Conservation (phyloP, 768 basidiomycete species). For the Suillus sp. region DNA sequence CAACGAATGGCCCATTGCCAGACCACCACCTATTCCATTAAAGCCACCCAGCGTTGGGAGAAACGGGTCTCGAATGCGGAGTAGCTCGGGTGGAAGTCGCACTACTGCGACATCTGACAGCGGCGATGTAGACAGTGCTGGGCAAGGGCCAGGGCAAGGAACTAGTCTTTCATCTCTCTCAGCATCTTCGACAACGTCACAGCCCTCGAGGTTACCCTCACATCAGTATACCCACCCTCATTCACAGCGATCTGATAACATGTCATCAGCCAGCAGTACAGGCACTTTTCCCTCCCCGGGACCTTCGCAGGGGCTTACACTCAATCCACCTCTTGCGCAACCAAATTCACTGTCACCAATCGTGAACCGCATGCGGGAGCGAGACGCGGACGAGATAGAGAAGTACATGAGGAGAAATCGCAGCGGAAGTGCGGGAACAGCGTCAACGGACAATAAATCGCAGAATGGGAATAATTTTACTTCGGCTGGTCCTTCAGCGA, state of each 20-base stretch:
- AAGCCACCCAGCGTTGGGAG: constrained; percentile 42
- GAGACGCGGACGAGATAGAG: constrained; percentile 86
- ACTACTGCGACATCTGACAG: constrained; percentile 78
- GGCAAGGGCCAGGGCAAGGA: constrained; percentile 41
- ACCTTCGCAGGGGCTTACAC: constrained; percentile 37
- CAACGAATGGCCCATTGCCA: constrained; percentile 53
- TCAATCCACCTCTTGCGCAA: constrained; percentile 36
- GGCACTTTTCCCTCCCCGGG: constrained; percentile 39
- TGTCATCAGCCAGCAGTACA: constrained; percentile 37
- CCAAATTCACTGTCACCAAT: constrained; percentile 70
- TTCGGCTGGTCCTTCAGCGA: constrained; percentile 52
- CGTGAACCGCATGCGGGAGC: constrained; percentile 77
- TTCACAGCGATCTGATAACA: constrained; percentile 38
- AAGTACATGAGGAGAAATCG: constrained; percentile 82
- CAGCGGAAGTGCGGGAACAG: constrained; percentile 75
- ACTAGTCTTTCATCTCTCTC: constrained; percentile 56
- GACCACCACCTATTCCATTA: constrained; percentile 49
- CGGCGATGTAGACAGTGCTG: constrained; percentile 57
- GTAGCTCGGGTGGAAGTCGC: constrained; percentile 79
- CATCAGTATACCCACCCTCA: constrained; percentile 43
- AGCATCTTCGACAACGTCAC: constrained; percentile 64
- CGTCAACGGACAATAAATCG: constrained; percentile 72
- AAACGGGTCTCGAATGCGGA: constrained; percentile 61
- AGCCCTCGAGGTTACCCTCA: constrained; percentile 42
- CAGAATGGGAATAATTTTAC: constrained; percentile 53